Percentiles rank a stretch among this genome's conserved stretches.
These are phyloP conservation scores for Eucalyptus polyanthemos DNA, from an alignment of 345 rosid genomes.

Conservation along the genomic window DNA sequence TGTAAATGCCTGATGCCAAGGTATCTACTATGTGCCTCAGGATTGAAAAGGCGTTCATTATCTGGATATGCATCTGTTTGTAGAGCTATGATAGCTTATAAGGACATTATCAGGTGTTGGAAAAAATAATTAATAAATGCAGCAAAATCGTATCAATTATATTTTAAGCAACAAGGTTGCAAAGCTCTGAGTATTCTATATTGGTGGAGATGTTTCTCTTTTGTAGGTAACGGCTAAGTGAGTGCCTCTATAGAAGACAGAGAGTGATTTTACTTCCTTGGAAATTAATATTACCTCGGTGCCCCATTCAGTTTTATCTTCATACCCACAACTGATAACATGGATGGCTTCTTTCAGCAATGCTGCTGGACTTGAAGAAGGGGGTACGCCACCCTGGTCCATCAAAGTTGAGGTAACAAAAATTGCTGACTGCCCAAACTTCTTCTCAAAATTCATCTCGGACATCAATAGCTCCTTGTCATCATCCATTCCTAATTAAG, in stretches of 20 bases:
- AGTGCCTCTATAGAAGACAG: neutral
- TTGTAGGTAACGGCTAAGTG: neutral
- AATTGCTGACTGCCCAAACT: slow-evolving; percentile 84
- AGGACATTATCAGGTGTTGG: neutral
- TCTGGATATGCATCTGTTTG: neutral
- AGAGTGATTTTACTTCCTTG: neutral
- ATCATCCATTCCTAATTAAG: slow-evolving; percentile 36
- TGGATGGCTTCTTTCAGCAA: slow-evolving; percentile 98
- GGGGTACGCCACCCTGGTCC: slow-evolving; percentile 97
- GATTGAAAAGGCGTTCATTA: neutral
- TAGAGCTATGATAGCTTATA: neutral
- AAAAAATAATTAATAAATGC: neutral
- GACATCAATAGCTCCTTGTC: slow-evolving; percentile 87
- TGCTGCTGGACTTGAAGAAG: slow-evolving; percentile 95
- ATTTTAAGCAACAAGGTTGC: neutral
- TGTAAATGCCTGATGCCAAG: neutral
- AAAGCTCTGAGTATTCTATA: neutral
- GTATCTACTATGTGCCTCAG: neutral
- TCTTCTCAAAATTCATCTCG: slow-evolving; percentile 90
- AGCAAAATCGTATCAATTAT: neutral
- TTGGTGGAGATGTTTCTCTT: neutral
- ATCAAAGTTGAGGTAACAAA: slow-evolving; percentile 92
- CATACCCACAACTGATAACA: slow-evolving; percentile 95
- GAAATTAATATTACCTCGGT: slow-evolving; percentile 43
- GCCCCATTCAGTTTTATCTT: slow-evolving; percentile 99